Evolutionary conservation across 2,329 filamentous ascomycete species (phyloP).

Genomic region (Monosporascus sp.): DNA sequence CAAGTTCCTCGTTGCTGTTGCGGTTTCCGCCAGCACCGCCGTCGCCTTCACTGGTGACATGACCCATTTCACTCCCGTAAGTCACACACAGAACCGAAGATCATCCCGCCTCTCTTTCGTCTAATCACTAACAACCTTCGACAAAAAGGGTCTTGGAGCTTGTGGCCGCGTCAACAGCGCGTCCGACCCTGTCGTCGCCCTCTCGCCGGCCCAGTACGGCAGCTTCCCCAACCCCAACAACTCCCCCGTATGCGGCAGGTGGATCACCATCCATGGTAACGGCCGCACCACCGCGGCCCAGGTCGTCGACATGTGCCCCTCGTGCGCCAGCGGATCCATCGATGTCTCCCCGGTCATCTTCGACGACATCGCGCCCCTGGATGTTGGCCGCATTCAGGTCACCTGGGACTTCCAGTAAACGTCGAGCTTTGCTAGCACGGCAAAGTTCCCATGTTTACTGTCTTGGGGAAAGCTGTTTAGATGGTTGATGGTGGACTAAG

Average conservation of each 20-base stretch:
- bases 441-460: no score
- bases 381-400: slow-evolving; percentile 13
- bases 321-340: slow-evolving; percentile 16
- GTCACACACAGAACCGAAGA: background rate
- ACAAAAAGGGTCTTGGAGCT: slow-evolving; percentile 12
- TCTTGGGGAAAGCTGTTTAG: no score
- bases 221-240: slow-evolving; percentile 12
- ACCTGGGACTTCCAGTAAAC: slow-evolving; percentile 14
- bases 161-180: slow-evolving; percentile 15
- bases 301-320: slow-evolving; percentile 23
- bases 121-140: background rate
- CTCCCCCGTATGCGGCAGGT: slow-evolving; percentile 15
- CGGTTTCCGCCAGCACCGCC: background rate
- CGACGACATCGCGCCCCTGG: slow-evolving; percentile 6
- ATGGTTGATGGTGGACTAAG: no score
- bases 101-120: background rate
- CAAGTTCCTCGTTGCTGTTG: background rate
- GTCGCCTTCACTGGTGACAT: slow-evolving; percentile 17
- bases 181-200: slow-evolving; percentile 17
- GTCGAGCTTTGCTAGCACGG: no score
- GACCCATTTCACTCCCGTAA: slow-evolving; percentile 15
- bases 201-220: slow-evolving; percentile 13
- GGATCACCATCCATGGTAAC: slow-evolving; percentile 16
- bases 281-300: slow-evolving; percentile 17
- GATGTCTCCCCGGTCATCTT: slow-evolving; percentile 24